Evolutionary conservation across 169 alveolate species (phyloP).

Genomic region (Plasmodium falciparum): DNA sequence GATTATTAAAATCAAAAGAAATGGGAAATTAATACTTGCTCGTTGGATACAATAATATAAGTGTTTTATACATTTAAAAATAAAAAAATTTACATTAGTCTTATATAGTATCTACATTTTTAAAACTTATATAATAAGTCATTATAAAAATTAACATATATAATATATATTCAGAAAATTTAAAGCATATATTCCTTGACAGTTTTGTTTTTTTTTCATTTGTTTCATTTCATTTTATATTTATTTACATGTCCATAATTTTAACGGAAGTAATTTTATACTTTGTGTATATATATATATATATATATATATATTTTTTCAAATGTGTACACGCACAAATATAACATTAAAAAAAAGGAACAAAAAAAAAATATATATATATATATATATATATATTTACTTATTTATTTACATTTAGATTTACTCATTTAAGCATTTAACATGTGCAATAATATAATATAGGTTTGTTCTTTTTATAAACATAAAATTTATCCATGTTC

Average conservation of each 20-base stretch:
- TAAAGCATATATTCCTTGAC: too few relatives aligned
- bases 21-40: not conserved
- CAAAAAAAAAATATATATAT: not conserved
- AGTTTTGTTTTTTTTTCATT: not conserved
- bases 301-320: not conserved
- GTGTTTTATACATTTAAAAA: not conserved
- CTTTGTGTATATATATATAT: too few relatives aligned
- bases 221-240: not conserved
- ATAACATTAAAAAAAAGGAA: too few relatives aligned
- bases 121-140: not conserved
- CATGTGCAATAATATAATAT: not conserved
- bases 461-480: too few relatives aligned
- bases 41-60: not conserved
- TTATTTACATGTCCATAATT: slow-evolving; percentile 3
- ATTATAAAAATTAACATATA: too few relatives aligned
- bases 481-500: too few relatives aligned
- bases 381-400: not conserved
- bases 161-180: too few relatives aligned
- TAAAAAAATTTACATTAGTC: slow-evolving; percentile 3
- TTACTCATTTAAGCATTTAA: not conserved
- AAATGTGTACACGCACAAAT: slow-evolving; percentile 5
- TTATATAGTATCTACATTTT: slow-evolving; percentile 52
- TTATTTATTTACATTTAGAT: not conserved
- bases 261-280: not conserved
- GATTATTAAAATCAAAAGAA: slow-evolving; percentile 10